These are phyloP conservation scores for Diplogelasinospora grovesii DNA, from an alignment of 495 filamentous ascomycete genomes.

Conservation along the genomic window DNA sequence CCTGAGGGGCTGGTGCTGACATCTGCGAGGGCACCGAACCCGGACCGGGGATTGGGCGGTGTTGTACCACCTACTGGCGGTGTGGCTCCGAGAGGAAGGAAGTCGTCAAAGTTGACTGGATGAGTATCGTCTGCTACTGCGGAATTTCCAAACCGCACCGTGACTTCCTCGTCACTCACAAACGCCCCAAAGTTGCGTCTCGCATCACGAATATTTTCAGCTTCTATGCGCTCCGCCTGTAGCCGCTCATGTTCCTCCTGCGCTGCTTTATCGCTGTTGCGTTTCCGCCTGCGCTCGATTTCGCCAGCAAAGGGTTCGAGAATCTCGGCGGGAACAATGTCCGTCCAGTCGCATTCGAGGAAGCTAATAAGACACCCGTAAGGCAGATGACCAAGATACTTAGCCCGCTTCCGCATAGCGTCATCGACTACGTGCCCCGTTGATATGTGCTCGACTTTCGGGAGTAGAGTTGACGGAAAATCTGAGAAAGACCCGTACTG, in stretches of 20 bases:
- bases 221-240: slow-evolving; percentile 79
- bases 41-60: slow-evolving; percentile 32
- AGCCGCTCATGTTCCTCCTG: slow-evolving; percentile 87
- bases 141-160: slow-evolving; percentile 20
- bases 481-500: slow-evolving; percentile 76
- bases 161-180: slow-evolving; percentile 34
- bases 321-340: slow-evolving; percentile 70
- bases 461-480: slow-evolving; percentile 87
- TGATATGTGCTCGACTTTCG: slow-evolving; percentile 85
- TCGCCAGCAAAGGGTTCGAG: slow-evolving; percentile 67
- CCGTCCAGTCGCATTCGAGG: slow-evolving; percentile 95
- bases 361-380: slow-evolving; percentile 91
- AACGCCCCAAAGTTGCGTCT: slow-evolving; percentile 34
- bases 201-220: slow-evolving; percentile 33
- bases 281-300: slow-evolving; percentile 69
- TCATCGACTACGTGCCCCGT: slow-evolving; percentile 90
- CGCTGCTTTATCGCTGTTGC: slow-evolving; percentile 78
- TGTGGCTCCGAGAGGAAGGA: slow-evolving; percentile 58
- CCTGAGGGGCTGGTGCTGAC: slow-evolving; percentile 73
- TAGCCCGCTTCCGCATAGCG: slow-evolving; percentile 74
- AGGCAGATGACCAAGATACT: slow-evolving; percentile 87
- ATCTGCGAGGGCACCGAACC: slow-evolving; percentile 36
- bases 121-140: slow-evolving; percentile 16
- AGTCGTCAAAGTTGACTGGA: slow-evolving; percentile 48
- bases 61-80: slow-evolving; percentile 35